phyloP scores from a whole-genome alignment of 345 rosid species.

The Camelina sativa region DNA sequence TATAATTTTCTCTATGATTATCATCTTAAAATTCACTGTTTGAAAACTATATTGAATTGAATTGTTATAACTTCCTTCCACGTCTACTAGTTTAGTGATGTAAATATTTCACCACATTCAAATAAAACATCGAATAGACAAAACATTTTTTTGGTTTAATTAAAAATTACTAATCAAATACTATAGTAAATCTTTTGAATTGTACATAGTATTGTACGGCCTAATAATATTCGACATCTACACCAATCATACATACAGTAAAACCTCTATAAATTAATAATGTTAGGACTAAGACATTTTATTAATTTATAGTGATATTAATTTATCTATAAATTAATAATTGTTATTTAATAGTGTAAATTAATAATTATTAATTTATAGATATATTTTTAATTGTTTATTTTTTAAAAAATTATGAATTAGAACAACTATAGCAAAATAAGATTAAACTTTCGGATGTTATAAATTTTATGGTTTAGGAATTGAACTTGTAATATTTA shows the following conservation, averaged over 20 bases:
- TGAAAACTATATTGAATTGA: background rate
- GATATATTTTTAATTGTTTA: no score
- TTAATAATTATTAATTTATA: no score
- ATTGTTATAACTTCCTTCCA: background rate
- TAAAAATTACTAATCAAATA: background rate
- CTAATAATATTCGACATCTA: background rate
- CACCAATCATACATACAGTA: background rate
- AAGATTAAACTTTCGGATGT: no score
- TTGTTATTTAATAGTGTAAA: no score
- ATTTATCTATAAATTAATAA: no score
- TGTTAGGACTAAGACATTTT: no score
- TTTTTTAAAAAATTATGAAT: no score
- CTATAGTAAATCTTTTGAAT: background rate
- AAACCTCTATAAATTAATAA: no score
- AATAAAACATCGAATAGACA: background rate
- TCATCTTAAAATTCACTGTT: background rate
- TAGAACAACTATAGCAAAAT: no score
- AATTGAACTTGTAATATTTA: no score
- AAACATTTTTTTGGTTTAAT: background rate
- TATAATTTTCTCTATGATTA: background rate
- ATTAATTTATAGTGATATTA: no score
- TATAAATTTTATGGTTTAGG: no score
- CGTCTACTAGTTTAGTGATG: background rate
- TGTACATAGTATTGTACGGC: background rate
- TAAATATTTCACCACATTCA: background rate